These are phyloP conservation scores for Mallotus japonicus DNA, from an alignment of 441 rosid species.

Conservation along the genomic window DNA sequence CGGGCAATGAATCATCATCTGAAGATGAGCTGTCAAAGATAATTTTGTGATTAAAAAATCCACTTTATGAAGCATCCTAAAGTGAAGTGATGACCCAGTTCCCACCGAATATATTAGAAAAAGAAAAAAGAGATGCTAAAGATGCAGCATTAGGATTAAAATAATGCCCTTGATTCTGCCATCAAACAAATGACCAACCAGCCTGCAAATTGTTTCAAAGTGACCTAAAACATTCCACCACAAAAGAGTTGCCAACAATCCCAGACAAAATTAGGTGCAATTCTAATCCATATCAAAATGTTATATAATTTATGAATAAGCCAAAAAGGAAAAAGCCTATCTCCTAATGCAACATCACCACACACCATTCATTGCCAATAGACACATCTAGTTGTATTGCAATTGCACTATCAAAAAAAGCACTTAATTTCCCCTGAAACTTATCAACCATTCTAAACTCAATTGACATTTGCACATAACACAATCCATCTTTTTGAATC, in stretches of 20 bases:
- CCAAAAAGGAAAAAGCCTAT: not conserved
- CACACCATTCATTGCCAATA: not conserved
- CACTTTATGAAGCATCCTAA: not conserved
- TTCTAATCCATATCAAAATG: too few species aligned
- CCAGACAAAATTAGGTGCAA: not conserved
- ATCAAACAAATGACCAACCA: not conserved
- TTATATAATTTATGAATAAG: too few species aligned
- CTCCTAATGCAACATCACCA: too few species aligned
- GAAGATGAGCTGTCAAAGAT: conserved; percentile 41
- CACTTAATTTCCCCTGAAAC: not conserved
- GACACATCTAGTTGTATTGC: not conserved
- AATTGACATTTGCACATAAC: not conserved
- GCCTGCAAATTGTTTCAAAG: not conserved
- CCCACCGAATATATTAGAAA: too few species aligned
- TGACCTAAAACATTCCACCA: not conserved
- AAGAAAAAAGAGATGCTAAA: too few species aligned
- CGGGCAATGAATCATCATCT: conserved; percentile 34
- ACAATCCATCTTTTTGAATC: too few species aligned
- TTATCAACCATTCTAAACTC: not conserved
- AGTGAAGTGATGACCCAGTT: not conserved
- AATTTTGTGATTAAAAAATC: not conserved
- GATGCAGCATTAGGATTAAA: not conserved
- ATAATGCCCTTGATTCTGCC: not conserved
- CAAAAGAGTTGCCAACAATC: not conserved
- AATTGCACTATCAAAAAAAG: not conserved